phyloP scores from a whole-genome alignment of 805 yeast genomes.

The Huiozyma sinensis region DNA sequence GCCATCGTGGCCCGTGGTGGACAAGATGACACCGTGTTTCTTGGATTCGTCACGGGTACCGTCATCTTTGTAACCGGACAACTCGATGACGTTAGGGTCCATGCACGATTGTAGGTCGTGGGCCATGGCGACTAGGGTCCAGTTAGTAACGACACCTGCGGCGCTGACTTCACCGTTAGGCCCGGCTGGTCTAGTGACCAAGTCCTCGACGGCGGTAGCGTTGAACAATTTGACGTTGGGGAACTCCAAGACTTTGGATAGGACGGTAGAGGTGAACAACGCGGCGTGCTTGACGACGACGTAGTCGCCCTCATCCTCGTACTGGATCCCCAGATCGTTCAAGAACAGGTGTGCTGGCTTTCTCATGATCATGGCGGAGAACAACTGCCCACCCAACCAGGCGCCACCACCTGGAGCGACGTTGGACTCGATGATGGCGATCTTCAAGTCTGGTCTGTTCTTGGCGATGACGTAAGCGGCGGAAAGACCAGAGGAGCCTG shows the following conservation, averaged over 20 bases:
- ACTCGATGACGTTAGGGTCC: conserved; percentile 74
- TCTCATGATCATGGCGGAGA: conserved; percentile 70
- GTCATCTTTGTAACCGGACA: conserved; percentile 27
- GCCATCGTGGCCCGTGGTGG: conserved; percentile 76
- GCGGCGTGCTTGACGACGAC: conserved; percentile 79
- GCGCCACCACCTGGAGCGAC: conserved; percentile 79
- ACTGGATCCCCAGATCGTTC: conserved; percentile 51
- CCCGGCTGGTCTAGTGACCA: conserved; percentile 58
- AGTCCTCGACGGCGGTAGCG: conserved; percentile 73
- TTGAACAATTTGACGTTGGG: conserved; percentile 71
- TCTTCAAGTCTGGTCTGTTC: conserved; percentile 64
- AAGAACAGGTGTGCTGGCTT: conserved; percentile 68
- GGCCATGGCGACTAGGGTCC: conserved; percentile 69
- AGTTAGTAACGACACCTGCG: conserved; percentile 75
- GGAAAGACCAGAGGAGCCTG: conserved; percentile 67
- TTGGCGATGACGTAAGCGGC: conserved; percentile 67
- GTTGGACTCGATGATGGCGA: conserved; percentile 62
- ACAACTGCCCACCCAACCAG: conserved; percentile 68
- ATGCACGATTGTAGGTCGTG: conserved; percentile 71
- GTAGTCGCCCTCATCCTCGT: conserved; percentile 72
- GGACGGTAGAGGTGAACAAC: conserved; percentile 57
- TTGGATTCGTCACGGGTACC: conserved; percentile 28
- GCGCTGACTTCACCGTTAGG: conserved; percentile 47
- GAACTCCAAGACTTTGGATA: conserved; percentile 56
- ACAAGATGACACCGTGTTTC: conserved; percentile 42